phyloP scores from a whole-genome alignment of 2,329 filamentous ascomycete species.

The Penicillium expansum region DNA sequence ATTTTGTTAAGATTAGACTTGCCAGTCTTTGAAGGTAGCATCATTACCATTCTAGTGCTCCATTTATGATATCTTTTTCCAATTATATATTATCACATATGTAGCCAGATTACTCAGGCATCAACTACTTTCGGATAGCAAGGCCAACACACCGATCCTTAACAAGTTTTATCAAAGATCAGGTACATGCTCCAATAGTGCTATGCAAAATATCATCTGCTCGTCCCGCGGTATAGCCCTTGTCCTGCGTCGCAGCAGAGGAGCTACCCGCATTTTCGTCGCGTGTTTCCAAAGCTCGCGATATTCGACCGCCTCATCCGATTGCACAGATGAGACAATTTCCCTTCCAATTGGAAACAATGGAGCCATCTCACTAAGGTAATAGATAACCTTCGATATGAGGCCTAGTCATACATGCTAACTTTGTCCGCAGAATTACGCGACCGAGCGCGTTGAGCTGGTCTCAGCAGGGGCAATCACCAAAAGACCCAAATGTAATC shows the following conservation, averaged over 20 bases:
- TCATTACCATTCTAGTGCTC: background rate
- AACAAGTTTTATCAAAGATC: background rate
- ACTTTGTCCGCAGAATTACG: constrained; percentile 20
- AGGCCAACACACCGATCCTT: background rate
- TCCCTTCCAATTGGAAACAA: constrained; percentile 30
- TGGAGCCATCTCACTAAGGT: constrained; percentile 31
- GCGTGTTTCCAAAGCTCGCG: constrained; percentile 1
- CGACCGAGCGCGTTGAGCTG: constrained; percentile 7
- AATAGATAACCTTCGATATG: background rate
- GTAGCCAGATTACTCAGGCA: background rate
- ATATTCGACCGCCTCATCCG: constrained; percentile 5
- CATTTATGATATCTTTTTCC: background rate
- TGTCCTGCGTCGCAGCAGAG: background rate
- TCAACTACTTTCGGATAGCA: background rate
- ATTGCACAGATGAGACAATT: constrained; percentile 24
- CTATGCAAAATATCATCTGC: constrained; percentile 25
- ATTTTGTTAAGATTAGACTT: background rate
- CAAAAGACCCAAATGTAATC: constrained; percentile 31
- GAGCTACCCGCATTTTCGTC: background rate
- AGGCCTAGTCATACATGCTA: background rate
- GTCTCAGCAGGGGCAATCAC: background rate
- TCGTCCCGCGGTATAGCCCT: background rate
- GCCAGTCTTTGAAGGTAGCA: background rate
- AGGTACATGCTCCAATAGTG: constrained; percentile 12
- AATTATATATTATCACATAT: no score